A percentile compares a stretch with the other conserved stretches of the same genome.
Evolutionary conservation across 352 stramenopile genomes (phyloP).

Genomic region (Phytophthora pini): DNA sequence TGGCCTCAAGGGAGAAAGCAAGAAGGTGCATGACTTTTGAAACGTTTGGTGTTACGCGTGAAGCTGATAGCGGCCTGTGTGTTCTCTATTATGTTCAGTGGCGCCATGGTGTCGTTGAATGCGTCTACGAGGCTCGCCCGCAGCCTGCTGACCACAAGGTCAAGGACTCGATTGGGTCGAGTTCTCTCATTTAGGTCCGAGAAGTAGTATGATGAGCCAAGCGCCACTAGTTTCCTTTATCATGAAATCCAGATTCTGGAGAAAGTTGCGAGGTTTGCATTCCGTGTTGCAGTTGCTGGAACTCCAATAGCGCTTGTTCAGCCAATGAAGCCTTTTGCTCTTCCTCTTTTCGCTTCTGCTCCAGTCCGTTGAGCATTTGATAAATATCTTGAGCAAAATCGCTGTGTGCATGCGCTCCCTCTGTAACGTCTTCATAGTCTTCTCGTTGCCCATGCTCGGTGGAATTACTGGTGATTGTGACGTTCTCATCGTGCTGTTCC

Average conservation of each 20-base stretch:
- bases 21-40: slow-evolving; percentile 58
- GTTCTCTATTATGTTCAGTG: slow-evolving; percentile 53
- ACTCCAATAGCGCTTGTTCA: slow-evolving; percentile 60
- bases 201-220: slow-evolving; percentile 10
- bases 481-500: slow-evolving; percentile 1
- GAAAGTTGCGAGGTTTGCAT: slow-evolving; percentile 37
- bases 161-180: slow-evolving; percentile 52
- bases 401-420: slow-evolving; percentile 16
- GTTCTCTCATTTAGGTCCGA: slow-evolving; percentile 55
- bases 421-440: slow-evolving; percentile 3
- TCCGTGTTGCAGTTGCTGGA: slow-evolving; percentile 54
- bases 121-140: slow-evolving; percentile 82
- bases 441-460: slow-evolving; percentile 6
- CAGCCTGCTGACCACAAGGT: slow-evolving; percentile 83
- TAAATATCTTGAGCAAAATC: slow-evolving; percentile 66
- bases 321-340: slow-evolving; percentile 61
- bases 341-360: slow-evolving; percentile 66
- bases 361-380: slow-evolving; percentile 62
- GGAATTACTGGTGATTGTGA: slow-evolving; percentile 2
- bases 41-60: not conserved
- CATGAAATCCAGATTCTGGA: slow-evolving; percentile 24
- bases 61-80: slow-evolving; percentile 16
- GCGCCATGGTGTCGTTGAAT: slow-evolving; percentile 86
- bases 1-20: slow-evolving; percentile 86
- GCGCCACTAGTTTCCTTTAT: slow-evolving; percentile 3